These are phyloP conservation scores for Scenedesmus sp. DNA, from an alignment of 163 green algal species.

Conservation along the genomic window DNA sequence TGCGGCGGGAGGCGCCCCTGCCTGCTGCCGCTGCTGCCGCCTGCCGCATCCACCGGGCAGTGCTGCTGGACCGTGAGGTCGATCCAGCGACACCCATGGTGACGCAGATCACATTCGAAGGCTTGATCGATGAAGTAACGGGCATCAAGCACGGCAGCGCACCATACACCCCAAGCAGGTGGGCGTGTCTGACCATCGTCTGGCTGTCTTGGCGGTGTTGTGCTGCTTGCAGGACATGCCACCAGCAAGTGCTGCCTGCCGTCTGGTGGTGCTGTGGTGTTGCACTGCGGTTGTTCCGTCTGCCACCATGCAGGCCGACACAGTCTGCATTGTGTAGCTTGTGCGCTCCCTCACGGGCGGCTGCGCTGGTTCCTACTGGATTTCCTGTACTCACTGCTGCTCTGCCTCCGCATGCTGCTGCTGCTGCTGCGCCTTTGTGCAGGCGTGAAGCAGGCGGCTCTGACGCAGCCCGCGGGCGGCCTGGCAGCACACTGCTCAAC, in stretches of 20 bases:
- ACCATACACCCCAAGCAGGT: slow-evolving; percentile 48
- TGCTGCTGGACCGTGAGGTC: slow-evolving; percentile 91
- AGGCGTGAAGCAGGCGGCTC: background rate
- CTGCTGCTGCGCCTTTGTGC: background rate
- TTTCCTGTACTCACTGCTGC: background rate
- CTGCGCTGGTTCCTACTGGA: background rate
- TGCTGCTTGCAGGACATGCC: background rate
- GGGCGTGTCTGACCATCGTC: background rate
- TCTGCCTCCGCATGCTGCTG: background rate
- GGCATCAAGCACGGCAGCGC: slow-evolving; percentile 84
- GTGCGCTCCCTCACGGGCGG: background rate
- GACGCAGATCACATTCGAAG: slow-evolving; percentile 97
- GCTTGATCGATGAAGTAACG: slow-evolving; percentile 93
- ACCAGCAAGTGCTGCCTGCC: background rate
- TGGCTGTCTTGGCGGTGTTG: background rate
- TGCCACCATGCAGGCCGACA: too few species aligned
- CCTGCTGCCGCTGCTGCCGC: slow-evolving; percentile 13
- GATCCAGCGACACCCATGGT: slow-evolving; percentile 92
- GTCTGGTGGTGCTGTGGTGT: background rate
- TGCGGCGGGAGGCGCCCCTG: slow-evolving; percentile 76
- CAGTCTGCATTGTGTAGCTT: background rate
- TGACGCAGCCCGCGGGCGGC: background rate
- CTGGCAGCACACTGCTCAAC: slow-evolving; percentile 66
- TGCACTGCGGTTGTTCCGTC: too few species aligned
- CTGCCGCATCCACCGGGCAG: slow-evolving; percentile 75